Evolutionary conservation across 345 rosid species (phyloP), one percentile per base, ranked within the genome.

Genomic region (Erodium maritimum): DNA sequence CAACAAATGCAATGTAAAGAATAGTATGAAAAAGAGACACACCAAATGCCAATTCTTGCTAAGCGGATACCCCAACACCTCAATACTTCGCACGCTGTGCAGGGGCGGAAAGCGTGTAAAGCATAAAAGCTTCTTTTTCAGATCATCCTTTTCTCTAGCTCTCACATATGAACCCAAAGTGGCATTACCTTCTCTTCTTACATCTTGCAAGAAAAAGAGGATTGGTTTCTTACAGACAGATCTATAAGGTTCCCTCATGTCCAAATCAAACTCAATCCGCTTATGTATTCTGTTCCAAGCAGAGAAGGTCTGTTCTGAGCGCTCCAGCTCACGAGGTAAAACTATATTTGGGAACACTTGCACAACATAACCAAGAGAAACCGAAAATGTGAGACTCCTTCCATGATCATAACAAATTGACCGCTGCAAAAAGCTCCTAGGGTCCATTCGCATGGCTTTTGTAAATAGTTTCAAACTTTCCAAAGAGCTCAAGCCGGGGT

Each of bases 11-110:
- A 20, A 16, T 14, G 46, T 21, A 52, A 22, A 45, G 29, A 13
- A 21, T 21, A 22, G 56, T 2, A 21, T 22, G 51, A 65, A 12
- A 52, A 55, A 34, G 52, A 22, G 21, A 54, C 83, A 69, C 77
- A 82, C 97, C 96, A 81, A 68, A 76, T 88, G 95, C 97, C 97
- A 91, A 21, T 67, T 81, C 78, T 78, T 80, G 60, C 62, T 65
- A 18, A 72, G 75, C 67, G 87, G 90, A 63, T 75, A 57, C 34
- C 81, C 90, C 62, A 71, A 19, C 61, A 86, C 87, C 64, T 76
- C 80, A 69, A 68, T 52, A 74, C 69, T 69, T 75, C 79, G 75
- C 33, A 86, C 80, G 8, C 75, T 55, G 16, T 55, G 88, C 65
- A 91, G 67, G 34, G 91, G 91, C 65, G 77, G 82, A 0, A 82